phyloP scores from a whole-genome alignment of 2,329 filamentous ascomycete species.

The Plectosphaerella plurivora region DNA sequence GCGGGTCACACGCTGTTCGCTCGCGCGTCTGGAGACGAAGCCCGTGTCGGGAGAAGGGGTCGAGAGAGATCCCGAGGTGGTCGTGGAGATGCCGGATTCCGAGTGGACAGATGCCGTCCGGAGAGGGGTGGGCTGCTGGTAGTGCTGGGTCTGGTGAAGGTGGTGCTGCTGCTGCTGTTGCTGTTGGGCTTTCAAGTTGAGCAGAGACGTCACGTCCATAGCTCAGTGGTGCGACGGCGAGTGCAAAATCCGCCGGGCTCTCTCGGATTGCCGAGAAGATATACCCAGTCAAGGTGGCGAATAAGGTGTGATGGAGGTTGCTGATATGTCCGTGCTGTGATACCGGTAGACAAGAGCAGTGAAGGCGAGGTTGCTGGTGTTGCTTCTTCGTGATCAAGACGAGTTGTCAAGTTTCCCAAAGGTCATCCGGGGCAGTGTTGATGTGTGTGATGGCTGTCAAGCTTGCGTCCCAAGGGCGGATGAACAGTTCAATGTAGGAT shows the following conservation, averaged over 20 bases:
- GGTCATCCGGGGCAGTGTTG: too few species aligned
- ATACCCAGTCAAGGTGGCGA: neutral
- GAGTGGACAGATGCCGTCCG: conserved; percentile 7
- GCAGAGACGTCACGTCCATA: conserved; percentile 16
- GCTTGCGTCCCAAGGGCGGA: too few species aligned
- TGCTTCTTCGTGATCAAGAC: too few species aligned
- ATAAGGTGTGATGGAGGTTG: neutral
- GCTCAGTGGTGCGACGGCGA: conserved; percentile 6
- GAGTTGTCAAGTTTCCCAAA: too few species aligned
- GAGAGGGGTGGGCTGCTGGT: conserved; percentile 6
- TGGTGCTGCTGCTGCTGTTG: conserved; percentile 7
- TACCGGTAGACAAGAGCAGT: neutral
- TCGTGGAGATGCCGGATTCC: conserved; percentile 1
- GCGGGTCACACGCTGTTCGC: conserved; percentile 8
- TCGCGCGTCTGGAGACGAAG: conserved; percentile 9
- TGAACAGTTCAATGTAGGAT: too few species aligned
- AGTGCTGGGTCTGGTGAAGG: neutral
- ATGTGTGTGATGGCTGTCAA: too few species aligned
- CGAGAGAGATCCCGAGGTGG: neutral
- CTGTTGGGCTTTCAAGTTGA: conserved; percentile 11
- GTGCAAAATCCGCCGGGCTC: neutral
- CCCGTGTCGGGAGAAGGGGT: conserved; percentile 11
- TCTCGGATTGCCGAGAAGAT: neutral
- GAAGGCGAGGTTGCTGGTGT: too few species aligned
- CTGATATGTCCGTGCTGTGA: neutral